Conservation (phyloP, 768 basidiomycete genomes). For the Russula emetica region DNA sequence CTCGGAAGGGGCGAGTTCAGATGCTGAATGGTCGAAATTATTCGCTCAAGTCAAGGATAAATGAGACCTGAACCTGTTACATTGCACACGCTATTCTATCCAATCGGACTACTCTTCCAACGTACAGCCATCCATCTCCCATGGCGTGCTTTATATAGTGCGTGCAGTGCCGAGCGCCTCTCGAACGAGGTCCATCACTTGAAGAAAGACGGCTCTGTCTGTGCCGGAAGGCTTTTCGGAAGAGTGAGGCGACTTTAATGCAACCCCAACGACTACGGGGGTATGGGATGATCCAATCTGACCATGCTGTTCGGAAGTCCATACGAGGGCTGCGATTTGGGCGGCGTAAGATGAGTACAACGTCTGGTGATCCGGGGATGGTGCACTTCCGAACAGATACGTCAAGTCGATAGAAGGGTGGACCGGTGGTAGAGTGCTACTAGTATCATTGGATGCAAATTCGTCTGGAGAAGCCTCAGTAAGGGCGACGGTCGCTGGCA, state of each 20-base stretch:
- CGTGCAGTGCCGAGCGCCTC: constrained; percentile 29
- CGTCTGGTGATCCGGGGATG: constrained; percentile 62
- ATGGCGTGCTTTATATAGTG: not conserved
- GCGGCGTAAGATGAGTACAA: constrained; percentile 76
- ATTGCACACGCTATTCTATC: not conserved
- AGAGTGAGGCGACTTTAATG: constrained; percentile 48
- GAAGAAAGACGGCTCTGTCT: constrained; percentile 38
- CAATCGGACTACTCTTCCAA: not conserved
- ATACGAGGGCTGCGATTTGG: constrained; percentile 85
- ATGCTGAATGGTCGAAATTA: constrained; percentile 17
- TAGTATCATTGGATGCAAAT: constrained; percentile 34
- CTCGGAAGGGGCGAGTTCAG: constrained; percentile 27
- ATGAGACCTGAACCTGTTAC: constrained; percentile 1
- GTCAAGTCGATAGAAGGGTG: constrained; percentile 71
- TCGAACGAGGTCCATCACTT: constrained; percentile 43
- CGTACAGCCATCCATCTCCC: not conserved
- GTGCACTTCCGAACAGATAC: constrained; percentile 70
- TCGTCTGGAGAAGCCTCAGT: constrained; percentile 37
- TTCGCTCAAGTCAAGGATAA: constrained; percentile 16
- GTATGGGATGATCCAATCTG: constrained; percentile 29
- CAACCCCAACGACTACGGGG: constrained; percentile 32
- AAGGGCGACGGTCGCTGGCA: constrained; percentile 61
- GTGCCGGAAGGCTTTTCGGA: constrained; percentile 64
- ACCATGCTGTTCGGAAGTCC: constrained; percentile 49
- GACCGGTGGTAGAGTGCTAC: constrained; percentile 48